These are phyloP conservation scores for Odontarrhena argentea DNA, from an alignment of 345 rosid species.

Conservation along the genomic window DNA sequence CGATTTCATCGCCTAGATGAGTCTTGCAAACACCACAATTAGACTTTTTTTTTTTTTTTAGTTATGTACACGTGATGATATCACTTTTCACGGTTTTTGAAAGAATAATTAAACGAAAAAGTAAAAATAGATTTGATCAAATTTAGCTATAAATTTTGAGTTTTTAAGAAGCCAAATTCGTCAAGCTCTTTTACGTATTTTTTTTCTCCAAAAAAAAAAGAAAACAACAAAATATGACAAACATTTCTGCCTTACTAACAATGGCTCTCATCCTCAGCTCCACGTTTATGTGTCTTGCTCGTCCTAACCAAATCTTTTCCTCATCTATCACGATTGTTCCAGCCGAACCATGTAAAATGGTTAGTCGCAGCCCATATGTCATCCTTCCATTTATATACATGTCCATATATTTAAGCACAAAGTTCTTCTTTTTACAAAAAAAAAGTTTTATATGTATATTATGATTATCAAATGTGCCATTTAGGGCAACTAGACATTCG, in stretches of 20 bases:
- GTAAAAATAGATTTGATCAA: slow-evolving; percentile 31
- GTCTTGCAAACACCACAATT: slow-evolving; percentile 37
- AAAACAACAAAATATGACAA: slow-evolving; percentile 32
- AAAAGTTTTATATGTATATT: too few relatives aligned
- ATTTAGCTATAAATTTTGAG: slow-evolving; percentile 28
- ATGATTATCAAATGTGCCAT: too few relatives aligned
- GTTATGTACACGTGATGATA: slow-evolving; percentile 28
- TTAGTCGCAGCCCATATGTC: slow-evolving; percentile 18
- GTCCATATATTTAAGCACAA: background rate
- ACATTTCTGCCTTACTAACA: slow-evolving; percentile 28
- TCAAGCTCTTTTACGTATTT: slow-evolving; percentile 8
- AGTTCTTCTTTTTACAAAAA: background rate
- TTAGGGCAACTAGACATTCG: too few relatives aligned
- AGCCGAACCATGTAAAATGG: slow-evolving; percentile 31
- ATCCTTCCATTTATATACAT: background rate
- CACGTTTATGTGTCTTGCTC: slow-evolving; percentile 36
- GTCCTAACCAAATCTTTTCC: slow-evolving; percentile 21
- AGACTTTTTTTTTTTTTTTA: background rate
- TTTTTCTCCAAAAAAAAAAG: background rate
- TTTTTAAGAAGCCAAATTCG: slow-evolving; percentile 13
- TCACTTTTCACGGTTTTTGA: background rate
- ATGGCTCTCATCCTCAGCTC: slow-evolving; percentile 39
- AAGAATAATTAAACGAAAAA: slow-evolving; percentile 6
- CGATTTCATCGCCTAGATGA: slow-evolving; percentile 18
- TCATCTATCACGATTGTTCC: slow-evolving; percentile 13